These are phyloP conservation scores for Cyanodermella asteris DNA, from an alignment of 2,329 filamentous ascomycete species.

Conservation along the genomic window DNA sequence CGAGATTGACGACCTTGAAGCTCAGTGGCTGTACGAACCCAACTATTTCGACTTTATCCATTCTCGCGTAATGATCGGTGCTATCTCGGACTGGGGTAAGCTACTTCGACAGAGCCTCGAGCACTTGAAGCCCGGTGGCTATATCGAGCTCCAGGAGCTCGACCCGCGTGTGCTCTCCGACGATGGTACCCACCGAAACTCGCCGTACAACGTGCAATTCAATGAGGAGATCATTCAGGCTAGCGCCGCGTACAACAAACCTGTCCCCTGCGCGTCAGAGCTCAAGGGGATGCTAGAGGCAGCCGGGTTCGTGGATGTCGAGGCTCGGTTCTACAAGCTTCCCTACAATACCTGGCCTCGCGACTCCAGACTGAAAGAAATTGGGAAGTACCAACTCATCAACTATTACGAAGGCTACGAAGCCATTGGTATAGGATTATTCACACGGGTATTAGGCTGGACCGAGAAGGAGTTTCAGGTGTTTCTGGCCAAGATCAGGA, in stretches of 20 bases:
- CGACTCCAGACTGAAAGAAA: constrained; percentile 8
- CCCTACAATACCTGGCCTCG: constrained; percentile 9
- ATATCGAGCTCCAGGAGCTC: constrained; percentile 21
- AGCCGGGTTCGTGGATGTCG: constrained; percentile 15
- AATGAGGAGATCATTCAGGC: constrained; percentile 8
- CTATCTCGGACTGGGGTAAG: constrained; percentile 18
- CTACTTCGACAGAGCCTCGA: constrained; percentile 17
- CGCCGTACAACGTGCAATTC: too few species aligned
- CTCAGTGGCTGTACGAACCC: constrained; percentile 18
- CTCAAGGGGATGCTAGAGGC: constrained; percentile 11
- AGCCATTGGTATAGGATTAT: constrained; percentile 7
- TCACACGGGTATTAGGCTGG: constrained; percentile 9
- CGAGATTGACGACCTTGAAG: constrained; percentile 22
- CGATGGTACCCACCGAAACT: too few species aligned
- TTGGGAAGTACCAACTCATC: constrained; percentile 8
- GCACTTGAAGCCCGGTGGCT: constrained; percentile 20
- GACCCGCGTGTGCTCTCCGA: constrained; percentile 11
- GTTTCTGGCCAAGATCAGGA: constrained; percentile 7
- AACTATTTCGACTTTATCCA: constrained; percentile 19
- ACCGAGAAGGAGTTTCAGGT: constrained; percentile 8
- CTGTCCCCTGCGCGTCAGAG: constrained; percentile 5
- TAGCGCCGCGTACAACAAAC: constrained; percentile 6
- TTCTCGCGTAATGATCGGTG: constrained; percentile 18
- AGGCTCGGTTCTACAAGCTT: constrained; percentile 11
- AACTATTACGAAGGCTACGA: constrained; percentile 8